Evolutionary conservation across 2,329 filamentous ascomycete species (phyloP).

Genomic region (Alternaria novae-zelandiae): DNA sequence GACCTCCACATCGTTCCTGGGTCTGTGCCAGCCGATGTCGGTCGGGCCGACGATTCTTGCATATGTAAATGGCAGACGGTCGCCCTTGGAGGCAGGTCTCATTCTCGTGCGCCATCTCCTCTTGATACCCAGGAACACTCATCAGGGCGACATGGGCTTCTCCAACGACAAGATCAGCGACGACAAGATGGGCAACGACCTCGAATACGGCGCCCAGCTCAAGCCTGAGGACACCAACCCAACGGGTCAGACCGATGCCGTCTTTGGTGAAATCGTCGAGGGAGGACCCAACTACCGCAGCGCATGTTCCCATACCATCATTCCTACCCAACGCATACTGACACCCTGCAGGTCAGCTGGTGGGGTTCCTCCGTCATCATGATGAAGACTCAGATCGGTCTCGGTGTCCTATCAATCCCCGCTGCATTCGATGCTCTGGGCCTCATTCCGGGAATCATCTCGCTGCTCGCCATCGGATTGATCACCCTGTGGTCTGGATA

Average conservation of each 20-base stretch:
- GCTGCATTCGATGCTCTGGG: slow-evolving; percentile 55
- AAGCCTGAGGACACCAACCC: slow-evolving; percentile 10
- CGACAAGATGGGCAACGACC: neutral
- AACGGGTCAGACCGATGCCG: slow-evolving; percentile 26
- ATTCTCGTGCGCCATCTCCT: slow-evolving; percentile 1
- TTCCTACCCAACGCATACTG: neutral
- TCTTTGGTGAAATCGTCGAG: slow-evolving; percentile 58
- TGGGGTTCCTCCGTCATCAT: slow-evolving; percentile 35
- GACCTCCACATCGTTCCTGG: slow-evolving; percentile 8
- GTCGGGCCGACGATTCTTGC: slow-evolving; percentile 11
- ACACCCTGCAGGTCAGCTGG: slow-evolving; percentile 31
- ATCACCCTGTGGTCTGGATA: slow-evolving; percentile 60
- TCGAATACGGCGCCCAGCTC: slow-evolving; percentile 8
- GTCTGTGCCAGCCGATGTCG: slow-evolving; percentile 10
- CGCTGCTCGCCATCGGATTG: slow-evolving; percentile 47
- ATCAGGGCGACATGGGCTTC: slow-evolving; percentile 1
- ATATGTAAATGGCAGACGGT: slow-evolving; percentile 7
- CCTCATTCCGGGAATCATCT: slow-evolving; percentile 57
- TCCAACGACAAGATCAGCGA: slow-evolving; percentile 4
- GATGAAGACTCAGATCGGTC: slow-evolving; percentile 41
- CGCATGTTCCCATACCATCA: slow-evolving; percentile 16
- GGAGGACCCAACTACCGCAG: slow-evolving; percentile 64
- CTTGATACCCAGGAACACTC: slow-evolving; percentile 3
- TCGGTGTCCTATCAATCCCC: slow-evolving; percentile 60
- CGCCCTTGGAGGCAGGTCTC: neutral